Conservation (phyloP, 2,329 filamentous ascomycete species). For the Botrytis byssoidea region DNA sequence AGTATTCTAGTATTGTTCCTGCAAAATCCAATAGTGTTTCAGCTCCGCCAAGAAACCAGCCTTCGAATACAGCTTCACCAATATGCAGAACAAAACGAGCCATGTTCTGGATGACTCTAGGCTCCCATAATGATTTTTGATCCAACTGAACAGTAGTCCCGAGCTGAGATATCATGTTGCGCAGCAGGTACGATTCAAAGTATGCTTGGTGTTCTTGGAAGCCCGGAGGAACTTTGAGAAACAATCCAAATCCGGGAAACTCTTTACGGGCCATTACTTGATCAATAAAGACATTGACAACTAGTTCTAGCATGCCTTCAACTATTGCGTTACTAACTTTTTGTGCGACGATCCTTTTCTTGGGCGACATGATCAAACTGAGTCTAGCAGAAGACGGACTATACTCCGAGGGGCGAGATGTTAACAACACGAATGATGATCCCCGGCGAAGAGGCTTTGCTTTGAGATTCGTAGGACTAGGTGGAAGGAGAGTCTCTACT, state of each 20-base stretch:
- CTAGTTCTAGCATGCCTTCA: slow-evolving; percentile 73
- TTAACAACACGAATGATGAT: slow-evolving; percentile 89
- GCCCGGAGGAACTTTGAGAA: slow-evolving; percentile 83
- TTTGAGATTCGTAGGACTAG: slow-evolving; percentile 43
- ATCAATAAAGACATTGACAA: slow-evolving; percentile 78
- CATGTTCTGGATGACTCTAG: slow-evolving; percentile 82
- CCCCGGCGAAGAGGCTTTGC: slow-evolving; percentile 71
- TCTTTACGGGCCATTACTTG: slow-evolving; percentile 85
- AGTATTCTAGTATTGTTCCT: slow-evolving; percentile 80
- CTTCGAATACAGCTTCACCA: slow-evolving; percentile 88
- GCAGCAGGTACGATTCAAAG: slow-evolving; percentile 87
- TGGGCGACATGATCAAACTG: slow-evolving; percentile 60
- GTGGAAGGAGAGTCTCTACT: slow-evolving; percentile 50
- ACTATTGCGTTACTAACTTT: slow-evolving; percentile 67
- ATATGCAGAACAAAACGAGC: slow-evolving; percentile 78
- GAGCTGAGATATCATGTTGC: slow-evolving; percentile 70
- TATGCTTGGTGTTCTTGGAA: slow-evolving; percentile 94
- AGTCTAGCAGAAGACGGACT: slow-evolving; percentile 61
- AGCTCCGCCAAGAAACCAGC: slow-evolving; percentile 91
- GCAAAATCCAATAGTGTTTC: slow-evolving; percentile 81
- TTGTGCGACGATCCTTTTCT: slow-evolving; percentile 50
- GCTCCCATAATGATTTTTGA: slow-evolving; percentile 72
- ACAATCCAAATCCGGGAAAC: slow-evolving; percentile 82
- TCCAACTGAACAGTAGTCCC: slow-evolving; percentile 68
- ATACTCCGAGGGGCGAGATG: slow-evolving; percentile 61